phyloP scores from a whole-genome alignment of 2,329 filamentous ascomycete genomes.

The Pseudofabraea citricarpa region DNA sequence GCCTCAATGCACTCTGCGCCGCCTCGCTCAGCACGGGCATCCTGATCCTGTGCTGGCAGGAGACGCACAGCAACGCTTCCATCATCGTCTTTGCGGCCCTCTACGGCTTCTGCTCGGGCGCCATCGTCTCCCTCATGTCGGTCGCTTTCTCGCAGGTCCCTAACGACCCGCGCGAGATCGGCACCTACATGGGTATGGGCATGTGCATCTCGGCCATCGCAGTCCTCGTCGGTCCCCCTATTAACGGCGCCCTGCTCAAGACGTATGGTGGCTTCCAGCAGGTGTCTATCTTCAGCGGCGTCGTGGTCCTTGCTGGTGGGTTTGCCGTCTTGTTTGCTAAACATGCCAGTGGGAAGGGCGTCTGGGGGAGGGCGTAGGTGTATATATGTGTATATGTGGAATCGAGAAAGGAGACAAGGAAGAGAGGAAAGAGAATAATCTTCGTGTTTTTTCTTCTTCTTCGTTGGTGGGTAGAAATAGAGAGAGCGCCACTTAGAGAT shows the following conservation, averaged over 20 bases:
- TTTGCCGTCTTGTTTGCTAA: slow-evolving; percentile 4
- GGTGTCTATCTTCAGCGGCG: slow-evolving; percentile 19
- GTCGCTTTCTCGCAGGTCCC: slow-evolving; percentile 31
- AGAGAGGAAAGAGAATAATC: too few species aligned
- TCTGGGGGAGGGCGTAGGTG: too few species aligned
- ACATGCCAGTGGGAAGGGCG: neutral
- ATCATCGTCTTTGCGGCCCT: slow-evolving; percentile 27
- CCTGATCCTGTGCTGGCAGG: slow-evolving; percentile 26
- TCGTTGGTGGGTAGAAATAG: too few species aligned
- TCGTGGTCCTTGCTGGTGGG: slow-evolving; percentile 16
- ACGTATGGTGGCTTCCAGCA: slow-evolving; percentile 38
- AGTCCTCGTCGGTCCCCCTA: slow-evolving; percentile 61
- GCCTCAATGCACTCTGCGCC: slow-evolving; percentile 24
- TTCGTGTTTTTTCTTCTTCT: too few species aligned
- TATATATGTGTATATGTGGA: too few species aligned
- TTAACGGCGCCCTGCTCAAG: slow-evolving; percentile 56
- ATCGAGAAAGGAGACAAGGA: too few species aligned
- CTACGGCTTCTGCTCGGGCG: slow-evolving; percentile 30
- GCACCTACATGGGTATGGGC: slow-evolving; percentile 61
- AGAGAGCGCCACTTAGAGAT: too few species aligned
- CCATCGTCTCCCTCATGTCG: slow-evolving; percentile 25
- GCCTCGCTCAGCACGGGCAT: slow-evolving; percentile 23
- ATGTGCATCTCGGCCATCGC: slow-evolving; percentile 60
- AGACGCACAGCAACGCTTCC: slow-evolving; percentile 17
- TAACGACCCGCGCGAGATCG: slow-evolving; percentile 62